These are phyloP conservation scores for Chytridiales sp. DNA, from an alignment of 371 early-diverging fungal species.

Conservation along the genomic window DNA sequence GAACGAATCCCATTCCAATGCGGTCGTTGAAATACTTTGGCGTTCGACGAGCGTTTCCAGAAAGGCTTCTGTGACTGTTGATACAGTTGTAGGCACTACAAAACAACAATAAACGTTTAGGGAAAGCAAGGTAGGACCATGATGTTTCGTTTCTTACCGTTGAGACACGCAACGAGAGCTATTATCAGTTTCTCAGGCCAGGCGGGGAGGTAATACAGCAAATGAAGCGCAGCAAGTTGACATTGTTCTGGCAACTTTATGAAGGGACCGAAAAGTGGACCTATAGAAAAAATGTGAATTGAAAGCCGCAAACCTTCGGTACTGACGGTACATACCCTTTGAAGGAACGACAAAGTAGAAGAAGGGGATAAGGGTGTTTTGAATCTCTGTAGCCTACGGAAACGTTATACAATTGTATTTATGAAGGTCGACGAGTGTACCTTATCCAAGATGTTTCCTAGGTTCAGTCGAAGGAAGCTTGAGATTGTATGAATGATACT, in stretches of 20 bases:
- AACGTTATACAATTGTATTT: slow-evolving; percentile 7
- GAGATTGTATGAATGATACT: slow-evolving; percentile 2
- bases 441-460: no score
- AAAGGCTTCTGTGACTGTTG: slow-evolving; percentile 6
- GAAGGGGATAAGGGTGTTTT: slow-evolving; percentile 17
- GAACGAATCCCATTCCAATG: slow-evolving; percentile 16
- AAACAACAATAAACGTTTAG: not conserved
- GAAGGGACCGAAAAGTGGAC: slow-evolving; percentile 34
- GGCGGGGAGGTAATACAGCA: slow-evolving; percentile 23
- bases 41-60: slow-evolving; percentile 19
- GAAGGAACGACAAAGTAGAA: slow-evolving; percentile 12
- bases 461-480: no score
- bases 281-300: slow-evolving; percentile 9
- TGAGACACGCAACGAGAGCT: slow-evolving; percentile 23
- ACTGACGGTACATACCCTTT: slow-evolving; percentile 7
- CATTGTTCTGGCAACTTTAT: slow-evolving; percentile 8
- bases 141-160: slow-evolving; percentile 2
- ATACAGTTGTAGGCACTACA: not conserved
- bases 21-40: slow-evolving; percentile 3
- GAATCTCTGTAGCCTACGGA: no score
- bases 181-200: slow-evolving; percentile 30
- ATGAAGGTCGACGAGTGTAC: not conserved
- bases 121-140: not conserved
- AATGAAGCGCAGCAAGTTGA: slow-evolving; percentile 21
- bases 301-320: no score